A percentile compares a stretch with the other conserved stretches of the same genome.
Conservation (phyloP, 305 asterid species). For the Solanum hybrid region DNA sequence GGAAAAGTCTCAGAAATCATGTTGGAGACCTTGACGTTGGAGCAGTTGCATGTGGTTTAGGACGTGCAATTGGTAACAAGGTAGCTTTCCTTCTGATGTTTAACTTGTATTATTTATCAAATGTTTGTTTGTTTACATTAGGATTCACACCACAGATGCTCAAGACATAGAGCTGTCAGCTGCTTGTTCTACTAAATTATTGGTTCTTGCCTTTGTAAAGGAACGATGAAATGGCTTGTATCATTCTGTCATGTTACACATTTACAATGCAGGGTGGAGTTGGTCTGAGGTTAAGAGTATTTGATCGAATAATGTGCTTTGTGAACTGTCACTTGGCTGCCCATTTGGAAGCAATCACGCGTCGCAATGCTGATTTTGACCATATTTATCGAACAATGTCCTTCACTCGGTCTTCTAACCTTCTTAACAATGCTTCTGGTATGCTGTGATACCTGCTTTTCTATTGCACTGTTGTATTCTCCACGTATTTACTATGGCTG, state of each 20-base stretch:
- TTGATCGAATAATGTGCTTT: conserved; percentile 72
- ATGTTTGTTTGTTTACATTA: not conserved
- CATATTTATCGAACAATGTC: conserved; percentile 77
- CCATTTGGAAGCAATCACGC: conserved; percentile 88
- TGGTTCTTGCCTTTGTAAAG: not conserved
- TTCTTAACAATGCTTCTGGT: conserved; percentile 66
- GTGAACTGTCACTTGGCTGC: conserved; percentile 90
- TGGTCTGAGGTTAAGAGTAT: conserved; percentile 85
- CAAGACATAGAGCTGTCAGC: not conserved
- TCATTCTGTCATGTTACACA: not conserved
- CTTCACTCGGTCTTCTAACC: conserved; percentile 55
- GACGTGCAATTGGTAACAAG: conserved; percentile 97
- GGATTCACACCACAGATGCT: not conserved
- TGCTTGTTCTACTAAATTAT: not conserved
- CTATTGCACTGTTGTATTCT: conserved; percentile 63
- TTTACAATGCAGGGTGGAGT: conserved; percentile 73
- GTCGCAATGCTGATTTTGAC: conserved; percentile 78
- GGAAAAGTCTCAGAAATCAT: conserved; percentile 68
- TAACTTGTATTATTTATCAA: not conserved
- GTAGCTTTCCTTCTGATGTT: conserved; percentile 24
- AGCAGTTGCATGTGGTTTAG: conserved; percentile 97
- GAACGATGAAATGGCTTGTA: not conserved
- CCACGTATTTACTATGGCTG: conserved; percentile 53
- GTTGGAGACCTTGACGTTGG: conserved; percentile 85
- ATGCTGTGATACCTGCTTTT: conserved; percentile 52